Conservation (phyloP, 1,284 basidiomycete genomes). For the Leccinum pallidistipes region DNA sequence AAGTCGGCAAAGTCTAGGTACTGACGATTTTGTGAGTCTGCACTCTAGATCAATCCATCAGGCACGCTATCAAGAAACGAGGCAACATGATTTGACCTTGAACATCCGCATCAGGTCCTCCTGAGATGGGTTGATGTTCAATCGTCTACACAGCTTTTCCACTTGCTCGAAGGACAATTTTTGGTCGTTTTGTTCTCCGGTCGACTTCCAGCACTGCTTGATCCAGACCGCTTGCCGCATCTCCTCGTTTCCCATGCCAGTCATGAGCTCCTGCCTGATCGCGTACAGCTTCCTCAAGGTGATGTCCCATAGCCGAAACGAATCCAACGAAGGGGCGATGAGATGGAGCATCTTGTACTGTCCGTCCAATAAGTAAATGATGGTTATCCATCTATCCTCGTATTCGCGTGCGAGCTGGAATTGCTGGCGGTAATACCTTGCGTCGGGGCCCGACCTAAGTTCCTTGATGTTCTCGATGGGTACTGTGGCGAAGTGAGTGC, state of each 20-base stretch:
- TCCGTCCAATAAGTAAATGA: slow-evolving; percentile 74
- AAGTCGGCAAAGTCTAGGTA: slow-evolving; percentile 86
- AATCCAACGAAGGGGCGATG: slow-evolving; percentile 72
- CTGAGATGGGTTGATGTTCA: slow-evolving; percentile 70
- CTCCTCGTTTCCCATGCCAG: slow-evolving; percentile 60
- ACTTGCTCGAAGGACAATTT: slow-evolving; percentile 74
- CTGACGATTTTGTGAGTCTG: slow-evolving; percentile 63
- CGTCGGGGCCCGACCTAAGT: slow-evolving; percentile 76
- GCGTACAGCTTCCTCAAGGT: slow-evolving; percentile 60
- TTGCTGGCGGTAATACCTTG: slow-evolving; percentile 78
- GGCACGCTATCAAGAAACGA: background rate
- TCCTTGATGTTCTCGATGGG: slow-evolving; percentile 92
- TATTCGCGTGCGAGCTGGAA: slow-evolving; percentile 64
- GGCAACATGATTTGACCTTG: slow-evolving; percentile 30
- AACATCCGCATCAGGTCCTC: slow-evolving; percentile 68
- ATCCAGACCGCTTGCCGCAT: slow-evolving; percentile 78
- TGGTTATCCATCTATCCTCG: slow-evolving; percentile 74
- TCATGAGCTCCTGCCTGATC: slow-evolving; percentile 69
- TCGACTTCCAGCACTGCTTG: slow-evolving; percentile 79
- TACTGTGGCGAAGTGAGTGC: slow-evolving; percentile 48
- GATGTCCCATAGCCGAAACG: slow-evolving; percentile 68
- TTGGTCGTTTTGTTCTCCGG: slow-evolving; percentile 62
- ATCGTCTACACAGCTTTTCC: slow-evolving; percentile 69
- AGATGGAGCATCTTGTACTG: slow-evolving; percentile 93
- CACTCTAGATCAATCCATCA: slow-evolving; percentile 47